Evolutionary conservation across 306 rosid species (phyloP), one percentile per base, ranked within the genome.

Genomic region (Quercus variabilis): DNA sequence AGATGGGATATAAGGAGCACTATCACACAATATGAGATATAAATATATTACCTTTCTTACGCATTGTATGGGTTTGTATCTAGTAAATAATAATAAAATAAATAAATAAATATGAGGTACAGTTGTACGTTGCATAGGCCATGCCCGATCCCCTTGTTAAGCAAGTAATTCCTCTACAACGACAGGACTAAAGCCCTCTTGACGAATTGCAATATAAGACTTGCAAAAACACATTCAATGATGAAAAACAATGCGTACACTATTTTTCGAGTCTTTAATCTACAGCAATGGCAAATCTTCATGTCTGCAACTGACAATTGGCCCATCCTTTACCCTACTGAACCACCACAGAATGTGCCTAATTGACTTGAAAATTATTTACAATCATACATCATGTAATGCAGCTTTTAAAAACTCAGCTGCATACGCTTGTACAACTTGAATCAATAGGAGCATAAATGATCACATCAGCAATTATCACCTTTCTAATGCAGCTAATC

Each of bases 391-490:
- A 33, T 38, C 11, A 57, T 69, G 63, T 63, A 82, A 83, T 84
- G 84, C 94, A 87, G 82, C 89, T 93, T 91, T 89, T 64, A 79
- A 87, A 90, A 90, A 91, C 74, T 80, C 84, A 82, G 93, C 93
- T 56, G 83, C 88, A 80, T 73, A 82, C 83, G 74, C 81, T 74
- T 33, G 76, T 74, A 72, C 49, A 76, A 73, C 38, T 80, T 55
- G 80, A 73, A 81, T 55, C 38, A 31, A 43, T 49, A 23, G 71
- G 31, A 67, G 85, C 72, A 65, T 71, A 69, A 74, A 74, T 76
- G 25, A 52, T 46, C 77, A 56, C 78, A 71, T 74, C 74, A 15
- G 56, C 75, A 38, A 82, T 51, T 80, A 67, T 79, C 83, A 38
- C 30, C 57, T 80, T 76, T 9, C 76, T 49, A 6, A 75, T 78